phyloP scores from a whole-genome alignment of 768 basidiomycete species.

The Hortiboletus campestris region DNA sequence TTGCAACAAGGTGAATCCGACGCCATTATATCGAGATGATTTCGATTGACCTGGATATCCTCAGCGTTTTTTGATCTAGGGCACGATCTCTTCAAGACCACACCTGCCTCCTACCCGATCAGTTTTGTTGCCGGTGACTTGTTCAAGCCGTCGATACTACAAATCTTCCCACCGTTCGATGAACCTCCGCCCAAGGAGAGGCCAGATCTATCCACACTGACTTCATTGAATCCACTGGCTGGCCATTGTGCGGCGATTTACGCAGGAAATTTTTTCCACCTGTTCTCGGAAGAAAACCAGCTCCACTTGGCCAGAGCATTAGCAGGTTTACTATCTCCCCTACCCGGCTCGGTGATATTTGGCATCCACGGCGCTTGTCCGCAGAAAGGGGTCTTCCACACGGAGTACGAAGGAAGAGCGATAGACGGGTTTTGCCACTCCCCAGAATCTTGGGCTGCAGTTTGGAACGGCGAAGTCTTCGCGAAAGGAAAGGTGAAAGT shows the following conservation, averaged over 20 bases:
- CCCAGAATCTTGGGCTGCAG: conserved; percentile 30
- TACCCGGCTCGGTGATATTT: conserved; percentile 13
- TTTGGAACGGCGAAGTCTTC: conserved; percentile 40
- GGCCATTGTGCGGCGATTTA: conserved; percentile 50
- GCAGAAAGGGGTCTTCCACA: background rate
- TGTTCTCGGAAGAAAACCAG: conserved; percentile 31
- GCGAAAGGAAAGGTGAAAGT: conserved; percentile 7
- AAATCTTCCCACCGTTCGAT: conserved; percentile 30
- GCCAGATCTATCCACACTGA: conserved; percentile 34
- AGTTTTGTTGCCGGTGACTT: conserved; percentile 54
- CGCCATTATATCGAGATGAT: too few species aligned
- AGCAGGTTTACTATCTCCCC: conserved; percentile 26
- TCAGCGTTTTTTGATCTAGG: conserved; percentile 58
- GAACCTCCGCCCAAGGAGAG: conserved; percentile 15
- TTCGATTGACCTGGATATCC: background rate
- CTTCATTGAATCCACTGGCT: conserved; percentile 45
- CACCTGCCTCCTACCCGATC: conserved; percentile 48
- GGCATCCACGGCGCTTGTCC: background rate
- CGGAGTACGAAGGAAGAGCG: background rate
- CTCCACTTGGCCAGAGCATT: conserved; percentile 22
- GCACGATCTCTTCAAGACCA: conserved; percentile 58
- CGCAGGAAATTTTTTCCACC: conserved; percentile 45
- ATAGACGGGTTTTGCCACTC: background rate
- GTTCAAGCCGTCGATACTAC: conserved; percentile 46
- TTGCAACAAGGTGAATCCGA: conserved; percentile 32